phyloP scores from a whole-genome alignment of 2,329 filamentous ascomycete genomes.

The Gaeumannomyces sp. region DNA sequence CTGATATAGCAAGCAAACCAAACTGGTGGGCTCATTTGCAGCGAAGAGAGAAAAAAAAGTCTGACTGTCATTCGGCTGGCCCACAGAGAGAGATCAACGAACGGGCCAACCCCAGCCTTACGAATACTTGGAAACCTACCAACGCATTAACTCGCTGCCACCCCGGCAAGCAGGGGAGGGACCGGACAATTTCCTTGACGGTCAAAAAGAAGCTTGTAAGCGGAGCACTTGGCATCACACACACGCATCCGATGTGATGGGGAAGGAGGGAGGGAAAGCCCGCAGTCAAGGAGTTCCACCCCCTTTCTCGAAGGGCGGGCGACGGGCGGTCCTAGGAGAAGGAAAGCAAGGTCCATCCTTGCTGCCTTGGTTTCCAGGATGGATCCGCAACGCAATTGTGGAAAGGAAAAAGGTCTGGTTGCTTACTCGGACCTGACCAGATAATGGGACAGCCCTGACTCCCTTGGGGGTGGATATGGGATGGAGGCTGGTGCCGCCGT shows the following conservation, averaged over 20 bases:
- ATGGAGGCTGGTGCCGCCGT: background rate
- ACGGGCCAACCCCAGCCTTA: too few relatives aligned
- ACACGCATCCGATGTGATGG: background rate
- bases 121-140: background rate
- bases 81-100: too few relatives aligned
- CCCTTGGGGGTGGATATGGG: background rate
- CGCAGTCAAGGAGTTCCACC: background rate
- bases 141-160: background rate
- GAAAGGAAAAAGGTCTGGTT: background rate
- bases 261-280: background rate
- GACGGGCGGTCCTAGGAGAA: background rate
- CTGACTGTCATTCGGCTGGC: too few relatives aligned
- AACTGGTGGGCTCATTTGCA: too few relatives aligned
- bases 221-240: background rate
- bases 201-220: background rate
- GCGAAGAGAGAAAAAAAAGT: too few relatives aligned
- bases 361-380: background rate
- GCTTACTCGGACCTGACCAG: background rate
- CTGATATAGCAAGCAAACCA: too few relatives aligned
- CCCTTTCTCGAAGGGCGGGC: background rate
- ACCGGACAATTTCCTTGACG: background rate
- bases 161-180: background rate
- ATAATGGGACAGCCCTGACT: too few relatives aligned
- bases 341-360: background rate
- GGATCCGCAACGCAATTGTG: background rate